phyloP scores from a whole-genome alignment of 164 flowering plant species.

The Piper betle region DNA sequence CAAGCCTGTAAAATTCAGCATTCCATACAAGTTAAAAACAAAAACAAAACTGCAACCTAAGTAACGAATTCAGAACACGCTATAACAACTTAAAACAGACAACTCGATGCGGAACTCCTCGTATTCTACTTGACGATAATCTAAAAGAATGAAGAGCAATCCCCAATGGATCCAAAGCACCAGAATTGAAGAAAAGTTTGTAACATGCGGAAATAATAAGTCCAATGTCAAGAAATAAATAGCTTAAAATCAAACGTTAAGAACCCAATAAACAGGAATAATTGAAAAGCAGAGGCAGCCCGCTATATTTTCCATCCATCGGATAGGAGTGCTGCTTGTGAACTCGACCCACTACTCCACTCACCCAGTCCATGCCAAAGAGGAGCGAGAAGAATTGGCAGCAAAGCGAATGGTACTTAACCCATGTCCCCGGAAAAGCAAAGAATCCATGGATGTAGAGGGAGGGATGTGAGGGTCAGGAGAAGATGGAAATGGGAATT shows the following conservation, averaged over 20 bases:
- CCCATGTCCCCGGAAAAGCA: slow-evolving; percentile 8
- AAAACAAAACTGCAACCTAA: not conserved
- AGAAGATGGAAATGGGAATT: not conserved
- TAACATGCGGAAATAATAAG: not conserved
- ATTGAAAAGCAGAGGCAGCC: too few species aligned
- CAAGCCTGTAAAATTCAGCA: not conserved
- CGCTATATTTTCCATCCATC: not conserved
- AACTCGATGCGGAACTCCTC: not conserved
- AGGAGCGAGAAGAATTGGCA: not conserved
- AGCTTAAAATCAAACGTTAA: not conserved
- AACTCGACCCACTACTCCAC: slow-evolving; percentile 2
- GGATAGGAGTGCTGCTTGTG: not conserved
- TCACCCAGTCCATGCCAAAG: not conserved
- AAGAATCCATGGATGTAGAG: slow-evolving; percentile 12
- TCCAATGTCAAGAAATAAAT: not conserved
- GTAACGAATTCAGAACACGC: not conserved
- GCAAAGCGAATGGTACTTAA: slow-evolving; percentile 5
- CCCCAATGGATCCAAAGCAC: not conserved
- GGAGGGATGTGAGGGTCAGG: not conserved
- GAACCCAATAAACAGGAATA: not conserved
- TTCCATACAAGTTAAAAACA: too few species aligned
- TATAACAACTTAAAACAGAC: not conserved
- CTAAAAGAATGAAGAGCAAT: not conserved
- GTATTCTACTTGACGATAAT: not conserved
- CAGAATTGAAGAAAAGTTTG: not conserved